phyloP scores from a whole-genome alignment of 2,329 filamentous ascomycete genomes.

The Incumbomyces lentus region DNA sequence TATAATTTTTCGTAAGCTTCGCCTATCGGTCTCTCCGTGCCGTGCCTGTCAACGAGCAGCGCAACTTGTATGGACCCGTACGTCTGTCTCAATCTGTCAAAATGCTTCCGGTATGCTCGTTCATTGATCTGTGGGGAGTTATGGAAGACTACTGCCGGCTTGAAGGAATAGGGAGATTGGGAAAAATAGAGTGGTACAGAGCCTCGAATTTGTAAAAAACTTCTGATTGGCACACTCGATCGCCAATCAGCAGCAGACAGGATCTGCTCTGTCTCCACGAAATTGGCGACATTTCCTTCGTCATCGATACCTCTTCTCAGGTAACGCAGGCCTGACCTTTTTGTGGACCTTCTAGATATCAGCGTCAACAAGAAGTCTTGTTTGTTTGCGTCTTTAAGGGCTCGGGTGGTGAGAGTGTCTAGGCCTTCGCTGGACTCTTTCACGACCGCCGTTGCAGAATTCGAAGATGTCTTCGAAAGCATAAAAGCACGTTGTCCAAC shows the following conservation, averaged over 20 bases:
- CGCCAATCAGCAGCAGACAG: constrained; percentile 63
- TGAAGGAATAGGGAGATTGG: constrained; percentile 86
- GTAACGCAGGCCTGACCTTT: constrained; percentile 81
- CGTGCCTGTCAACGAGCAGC: constrained; percentile 81
- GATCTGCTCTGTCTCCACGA: constrained; percentile 90
- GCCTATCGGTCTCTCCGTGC: constrained; percentile 69
- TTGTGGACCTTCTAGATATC: constrained; percentile 78
- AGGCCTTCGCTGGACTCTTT: constrained; percentile 10
- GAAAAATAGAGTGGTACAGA: constrained; percentile 95
- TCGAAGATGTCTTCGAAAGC: constrained; percentile 42
- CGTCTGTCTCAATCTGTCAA: constrained; percentile 53
- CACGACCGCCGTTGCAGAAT: not conserved
- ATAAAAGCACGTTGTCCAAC: constrained; percentile 76
- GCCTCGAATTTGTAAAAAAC: constrained; percentile 77
- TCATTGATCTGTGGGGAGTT: constrained; percentile 73
- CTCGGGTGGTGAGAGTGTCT: not conserved
- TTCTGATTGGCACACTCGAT: constrained; percentile 54
- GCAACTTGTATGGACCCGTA: constrained; percentile 73
- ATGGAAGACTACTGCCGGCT: constrained; percentile 71
- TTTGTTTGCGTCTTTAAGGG: constrained; percentile 21
- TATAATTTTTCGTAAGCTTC: constrained; percentile 63
- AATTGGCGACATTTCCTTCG: constrained; percentile 77
- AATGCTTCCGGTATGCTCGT: constrained; percentile 68
- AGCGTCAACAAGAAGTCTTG: constrained; percentile 66
- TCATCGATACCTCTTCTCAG: constrained; percentile 84